Evolutionary conservation across 805 yeast species (phyloP).

Genomic region (Cyberlindnera americana): DNA sequence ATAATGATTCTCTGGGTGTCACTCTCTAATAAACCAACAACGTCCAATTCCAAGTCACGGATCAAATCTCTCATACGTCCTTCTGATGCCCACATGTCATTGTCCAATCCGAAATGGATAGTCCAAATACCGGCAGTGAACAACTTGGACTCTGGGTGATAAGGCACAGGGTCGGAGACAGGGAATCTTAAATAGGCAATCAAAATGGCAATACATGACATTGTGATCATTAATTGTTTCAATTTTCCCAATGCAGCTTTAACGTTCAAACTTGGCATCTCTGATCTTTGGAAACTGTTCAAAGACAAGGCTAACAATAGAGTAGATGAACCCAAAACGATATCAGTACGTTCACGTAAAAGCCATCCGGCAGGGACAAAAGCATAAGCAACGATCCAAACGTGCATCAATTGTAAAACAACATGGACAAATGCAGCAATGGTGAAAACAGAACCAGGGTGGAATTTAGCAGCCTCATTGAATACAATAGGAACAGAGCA

Average conservation of each 20-base stretch:
- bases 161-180: conserved; percentile 59
- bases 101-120: conserved; percentile 93
- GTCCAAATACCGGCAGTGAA: conserved; percentile 98
- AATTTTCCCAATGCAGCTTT: conserved; percentile 15
- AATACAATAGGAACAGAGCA: conserved; percentile 66
- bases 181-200: conserved; percentile 57
- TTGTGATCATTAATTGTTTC: conserved; percentile 30
- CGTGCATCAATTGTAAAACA: conserved; percentile 70
- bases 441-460: conserved; percentile 52
- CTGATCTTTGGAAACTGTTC: conserved; percentile 15
- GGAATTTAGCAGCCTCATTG: conserved; percentile 50
- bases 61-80: conserved; percentile 82
- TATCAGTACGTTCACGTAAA: conserved; percentile 84
- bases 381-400: conserved; percentile 98
- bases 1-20: conserved; percentile 93
- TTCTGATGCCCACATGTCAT: conserved; percentile 97
- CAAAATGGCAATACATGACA: conserved; percentile 44
- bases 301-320: conserved; percentile 52
- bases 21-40: conserved; percentile 85
- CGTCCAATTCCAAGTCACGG: conserved; percentile 83
- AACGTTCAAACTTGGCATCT: conserved; percentile 6
- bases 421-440: conserved; percentile 47
- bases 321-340: conserved; percentile 59
- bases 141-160: conserved; percentile 61
- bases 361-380: conserved; percentile 94